Percentiles rank a stretch among this genome's conserved stretches.
Conservation (phyloP, 2,329 filamentous ascomycete species). For the Pseudogymnoascus sp. region DNA sequence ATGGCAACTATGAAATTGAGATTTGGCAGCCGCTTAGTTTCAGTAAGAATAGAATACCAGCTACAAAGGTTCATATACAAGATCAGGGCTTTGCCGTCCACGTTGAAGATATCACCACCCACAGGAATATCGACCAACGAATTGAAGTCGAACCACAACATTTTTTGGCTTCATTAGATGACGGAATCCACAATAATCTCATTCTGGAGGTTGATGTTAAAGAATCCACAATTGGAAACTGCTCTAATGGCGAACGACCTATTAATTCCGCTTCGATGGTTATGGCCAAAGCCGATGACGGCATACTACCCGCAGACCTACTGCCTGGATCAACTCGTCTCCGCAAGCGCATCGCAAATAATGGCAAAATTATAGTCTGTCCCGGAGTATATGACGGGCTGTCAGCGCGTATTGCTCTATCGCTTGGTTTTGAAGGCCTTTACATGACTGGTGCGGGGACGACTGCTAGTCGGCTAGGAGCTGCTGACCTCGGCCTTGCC, state of each 20-base stretch:
- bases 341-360: not conserved
- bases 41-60: not conserved
- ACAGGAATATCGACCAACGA: not conserved
- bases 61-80: not conserved
- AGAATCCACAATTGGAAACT: not conserved
- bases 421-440: conserved; percentile 53
- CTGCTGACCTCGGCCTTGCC: conserved; percentile 42
- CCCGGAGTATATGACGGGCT: conserved; percentile 63
- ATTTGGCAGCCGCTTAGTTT: not conserved
- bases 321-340: not conserved
- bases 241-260: not conserved
- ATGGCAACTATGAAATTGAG: not conserved
- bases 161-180: not conserved
- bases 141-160: not conserved
- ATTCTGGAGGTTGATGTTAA: not conserved
- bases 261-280: not conserved
- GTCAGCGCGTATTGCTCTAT: conserved; percentile 53
- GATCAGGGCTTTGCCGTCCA: not conserved
- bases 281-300: not conserved
- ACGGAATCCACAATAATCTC: not conserved
- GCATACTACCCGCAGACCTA: not conserved
- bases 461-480: conserved; percentile 37
- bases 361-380: conserved; percentile 40
- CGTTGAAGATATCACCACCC: not conserved
- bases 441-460: conserved; percentile 57